These are phyloP conservation scores for Globisporangium cystogenes DNA, from an alignment of 352 stramenopile genomes.

Conservation along the genomic window DNA sequence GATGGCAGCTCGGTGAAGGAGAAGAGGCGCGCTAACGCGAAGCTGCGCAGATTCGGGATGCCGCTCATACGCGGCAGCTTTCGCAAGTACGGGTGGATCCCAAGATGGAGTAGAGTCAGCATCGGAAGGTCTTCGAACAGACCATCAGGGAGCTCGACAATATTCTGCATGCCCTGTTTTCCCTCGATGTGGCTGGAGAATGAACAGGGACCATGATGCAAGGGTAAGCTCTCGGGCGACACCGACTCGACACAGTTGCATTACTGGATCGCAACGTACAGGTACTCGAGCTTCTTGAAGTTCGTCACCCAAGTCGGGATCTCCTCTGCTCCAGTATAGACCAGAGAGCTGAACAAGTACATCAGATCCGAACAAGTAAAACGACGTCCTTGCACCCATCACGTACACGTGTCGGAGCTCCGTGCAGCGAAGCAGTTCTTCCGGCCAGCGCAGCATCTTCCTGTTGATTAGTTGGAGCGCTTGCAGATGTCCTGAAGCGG, in stretches of 20 bases:
- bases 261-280: constrained; percentile 28
- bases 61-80: constrained; percentile 23
- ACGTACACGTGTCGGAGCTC: constrained; percentile 35
- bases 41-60: constrained; percentile 20
- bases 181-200: constrained; percentile 45
- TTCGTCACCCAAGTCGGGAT: constrained; percentile 24
- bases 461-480: constrained; percentile 33
- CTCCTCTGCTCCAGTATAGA: constrained; percentile 23
- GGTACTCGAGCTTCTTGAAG: constrained; percentile 28
- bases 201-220: neutral
- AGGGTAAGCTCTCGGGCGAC: too few relatives aligned
- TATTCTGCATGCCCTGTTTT: constrained; percentile 17
- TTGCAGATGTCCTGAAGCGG: constrained; percentile 19
- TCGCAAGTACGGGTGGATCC: constrained; percentile 18
- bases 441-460: constrained; percentile 14
- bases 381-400: too few relatives aligned
- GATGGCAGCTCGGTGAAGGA: constrained; percentile 21
- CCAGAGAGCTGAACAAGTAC: constrained; percentile 13
- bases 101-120: constrained; percentile 31
- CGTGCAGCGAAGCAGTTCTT: constrained; percentile 21
- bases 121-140: constrained; percentile 28
- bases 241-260: too few relatives aligned
- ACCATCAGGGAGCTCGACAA: constrained; percentile 15
- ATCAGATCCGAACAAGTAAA: too few relatives aligned
- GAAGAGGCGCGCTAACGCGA: constrained; percentile 21